Conservation (phyloP, 768 basidiomycete species). For the Kwoniella heveanensis region DNA sequence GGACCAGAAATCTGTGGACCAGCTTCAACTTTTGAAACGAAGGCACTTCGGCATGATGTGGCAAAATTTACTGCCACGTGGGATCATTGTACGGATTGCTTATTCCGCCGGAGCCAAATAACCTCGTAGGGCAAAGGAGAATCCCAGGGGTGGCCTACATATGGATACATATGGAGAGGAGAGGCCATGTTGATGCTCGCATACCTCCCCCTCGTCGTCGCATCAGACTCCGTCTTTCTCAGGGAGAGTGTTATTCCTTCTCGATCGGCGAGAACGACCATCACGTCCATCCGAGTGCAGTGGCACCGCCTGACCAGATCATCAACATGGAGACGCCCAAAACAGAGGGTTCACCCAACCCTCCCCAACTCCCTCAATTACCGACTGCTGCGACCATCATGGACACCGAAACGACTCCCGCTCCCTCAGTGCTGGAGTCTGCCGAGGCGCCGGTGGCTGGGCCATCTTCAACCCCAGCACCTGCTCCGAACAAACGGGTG, state of each 20-base stretch:
- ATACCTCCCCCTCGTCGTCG: too few relatives aligned
- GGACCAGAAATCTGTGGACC: not conserved
- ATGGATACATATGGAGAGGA: too few relatives aligned
- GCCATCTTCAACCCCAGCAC: conserved; percentile 26
- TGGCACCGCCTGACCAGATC: not conserved
- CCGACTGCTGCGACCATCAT: not conserved
- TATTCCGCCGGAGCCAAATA: not conserved
- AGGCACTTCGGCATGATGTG: not conserved
- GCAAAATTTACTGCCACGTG: conserved; percentile 3
- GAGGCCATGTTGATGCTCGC: too few relatives aligned
- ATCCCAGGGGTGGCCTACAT: too few relatives aligned
- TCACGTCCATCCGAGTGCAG: too few relatives aligned
- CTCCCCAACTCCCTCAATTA: not conserved
- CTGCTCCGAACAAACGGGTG: not conserved
- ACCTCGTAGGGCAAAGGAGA: too few relatives aligned
- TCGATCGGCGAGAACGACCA: too few relatives aligned
- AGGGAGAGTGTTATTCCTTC: too few relatives aligned
- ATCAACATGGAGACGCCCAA: conserved; percentile 15
- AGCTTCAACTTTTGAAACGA: conserved; percentile 6
- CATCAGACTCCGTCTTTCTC: too few relatives aligned
- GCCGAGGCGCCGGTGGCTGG: conserved; percentile 25
- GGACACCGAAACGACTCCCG: conserved; percentile 15
- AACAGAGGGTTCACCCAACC: conserved; percentile 25
- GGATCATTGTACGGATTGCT: not conserved
- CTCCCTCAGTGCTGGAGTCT: conserved; percentile 6